Percentiles rank a stretch among this genome's conserved stretches.
These are phyloP conservation scores for Hypoxylon sp. DNA, from an alignment of 2,329 filamentous ascomycete genomes.

Conservation along the genomic window DNA sequence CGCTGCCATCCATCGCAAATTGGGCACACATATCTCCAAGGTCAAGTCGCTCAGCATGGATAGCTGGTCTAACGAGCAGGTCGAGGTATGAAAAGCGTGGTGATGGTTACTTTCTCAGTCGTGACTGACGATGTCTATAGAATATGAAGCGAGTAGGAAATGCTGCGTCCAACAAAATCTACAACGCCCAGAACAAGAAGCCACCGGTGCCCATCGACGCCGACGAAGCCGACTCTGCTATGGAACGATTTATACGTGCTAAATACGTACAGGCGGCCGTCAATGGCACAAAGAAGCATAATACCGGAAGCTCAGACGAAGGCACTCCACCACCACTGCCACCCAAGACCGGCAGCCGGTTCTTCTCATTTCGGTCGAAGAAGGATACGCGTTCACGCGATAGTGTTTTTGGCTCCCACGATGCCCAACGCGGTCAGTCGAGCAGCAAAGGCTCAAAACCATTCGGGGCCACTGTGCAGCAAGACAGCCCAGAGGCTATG, in stretches of 20 bases:
- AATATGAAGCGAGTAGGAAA: slow-evolving; percentile 97
- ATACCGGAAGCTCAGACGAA: slow-evolving; percentile 69
- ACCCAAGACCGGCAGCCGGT: slow-evolving; percentile 75
- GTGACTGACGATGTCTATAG: slow-evolving; percentile 62
- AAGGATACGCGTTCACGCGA: slow-evolving; percentile 61
- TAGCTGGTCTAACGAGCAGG: slow-evolving; percentile 94
- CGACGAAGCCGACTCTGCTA: slow-evolving; percentile 92
- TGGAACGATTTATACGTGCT: slow-evolving; percentile 94
- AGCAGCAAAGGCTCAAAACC: slow-evolving; percentile 76
- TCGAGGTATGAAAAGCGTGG: slow-evolving; percentile 78
- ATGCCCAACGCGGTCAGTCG: slow-evolving; percentile 57
- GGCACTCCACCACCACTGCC: slow-evolving; percentile 73
- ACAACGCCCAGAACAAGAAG: slow-evolving; percentile 87
- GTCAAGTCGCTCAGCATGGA: slow-evolving; percentile 99
- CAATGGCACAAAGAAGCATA: slow-evolving; percentile 56
- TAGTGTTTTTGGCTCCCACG: slow-evolving; percentile 55
- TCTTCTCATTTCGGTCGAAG: slow-evolving; percentile 72
- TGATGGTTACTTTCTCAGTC: slow-evolving; percentile 6
- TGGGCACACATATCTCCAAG: slow-evolving; percentile 98
- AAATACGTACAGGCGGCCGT: slow-evolving; percentile 80
- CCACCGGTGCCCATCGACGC: slow-evolving; percentile 89
- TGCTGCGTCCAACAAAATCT: slow-evolving; percentile 84
- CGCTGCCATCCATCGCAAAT: slow-evolving; percentile 92
- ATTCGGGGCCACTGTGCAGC: slow-evolving; percentile 78
- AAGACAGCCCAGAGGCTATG: slow-evolving; percentile 69